These are phyloP conservation scores for Osmanthus fragrans DNA, from an alignment of 257 asterid genomes.

Conservation along the genomic window DNA sequence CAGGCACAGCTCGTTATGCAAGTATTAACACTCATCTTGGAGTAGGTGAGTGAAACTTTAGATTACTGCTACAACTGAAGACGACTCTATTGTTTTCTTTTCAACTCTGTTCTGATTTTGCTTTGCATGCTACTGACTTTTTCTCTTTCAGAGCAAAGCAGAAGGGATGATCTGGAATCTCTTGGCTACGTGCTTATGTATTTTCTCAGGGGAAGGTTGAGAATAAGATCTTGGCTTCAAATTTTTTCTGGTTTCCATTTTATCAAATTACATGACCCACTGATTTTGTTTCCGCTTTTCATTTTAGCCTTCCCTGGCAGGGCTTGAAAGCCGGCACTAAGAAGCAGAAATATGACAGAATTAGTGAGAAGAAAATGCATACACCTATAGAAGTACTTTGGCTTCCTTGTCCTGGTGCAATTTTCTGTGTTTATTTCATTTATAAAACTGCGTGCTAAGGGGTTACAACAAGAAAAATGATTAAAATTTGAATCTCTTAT, in stretches of 20 bases:
- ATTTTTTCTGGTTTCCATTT: not conserved
- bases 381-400: constrained; percentile 50
- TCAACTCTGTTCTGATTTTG: not conserved
- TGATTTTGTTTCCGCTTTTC: constrained; percentile 11
- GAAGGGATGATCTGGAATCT: constrained; percentile 53
- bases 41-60: constrained; percentile 40
- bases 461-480: not conserved
- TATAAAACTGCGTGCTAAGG: not conserved
- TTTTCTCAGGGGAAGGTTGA: constrained; percentile 48
- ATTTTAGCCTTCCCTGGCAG: constrained; percentile 58
- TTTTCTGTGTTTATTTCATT: not conserved
- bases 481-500: no score
- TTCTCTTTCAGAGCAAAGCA: constrained; percentile 43
- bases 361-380: constrained; percentile 60
- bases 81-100: not conserved
- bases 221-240: not conserved
- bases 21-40: constrained; percentile 63
- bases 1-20: constrained; percentile 62
- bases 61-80: not conserved
- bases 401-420: not conserved
- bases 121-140: not conserved
- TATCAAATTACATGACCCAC: not conserved
- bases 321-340: constrained; percentile 61
- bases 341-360: constrained; percentile 57
- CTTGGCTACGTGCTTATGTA: constrained; percentile 52